Evolutionary conservation across 2,329 filamentous ascomycete species (phyloP).

Genomic region (Pseudocercospora crystallina): DNA sequence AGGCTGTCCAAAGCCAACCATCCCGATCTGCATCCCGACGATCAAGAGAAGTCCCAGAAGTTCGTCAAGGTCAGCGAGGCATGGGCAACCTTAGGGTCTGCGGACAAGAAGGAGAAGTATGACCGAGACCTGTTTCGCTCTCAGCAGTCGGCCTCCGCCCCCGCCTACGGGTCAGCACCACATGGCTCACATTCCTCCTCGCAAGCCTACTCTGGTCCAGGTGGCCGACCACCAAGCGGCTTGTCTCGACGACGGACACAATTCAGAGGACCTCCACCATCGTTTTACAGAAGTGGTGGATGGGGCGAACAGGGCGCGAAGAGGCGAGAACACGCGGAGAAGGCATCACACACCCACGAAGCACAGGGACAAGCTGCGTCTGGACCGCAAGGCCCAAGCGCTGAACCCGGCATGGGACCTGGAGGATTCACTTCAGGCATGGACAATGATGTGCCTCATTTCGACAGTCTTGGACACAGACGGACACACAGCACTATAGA

Average conservation of each 20-base stretch:
- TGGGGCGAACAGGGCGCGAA: slow-evolving; percentile 68
- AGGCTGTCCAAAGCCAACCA: slow-evolving; percentile 86
- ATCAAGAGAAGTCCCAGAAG: slow-evolving; percentile 69
- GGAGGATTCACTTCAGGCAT: slow-evolving; percentile 60
- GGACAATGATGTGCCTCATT: slow-evolving; percentile 67
- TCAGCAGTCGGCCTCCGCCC: slow-evolving; percentile 33
- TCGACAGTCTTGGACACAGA: slow-evolving; percentile 71
- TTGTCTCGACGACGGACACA: slow-evolving; percentile 72
- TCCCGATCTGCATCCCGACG: slow-evolving; percentile 81
- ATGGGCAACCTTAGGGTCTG: slow-evolving; percentile 44
- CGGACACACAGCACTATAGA: slow-evolving; percentile 66
- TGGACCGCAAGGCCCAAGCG: slow-evolving; percentile 10
- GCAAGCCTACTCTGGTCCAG: slow-evolving; percentile 52
- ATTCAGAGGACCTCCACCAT: slow-evolving; percentile 84
- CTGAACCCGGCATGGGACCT: slow-evolving; percentile 28
- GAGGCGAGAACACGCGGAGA: slow-evolving; percentile 47
- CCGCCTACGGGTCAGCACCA: slow-evolving; percentile 48
- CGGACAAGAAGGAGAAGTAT: slow-evolving; percentile 74
- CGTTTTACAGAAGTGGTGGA: slow-evolving; percentile 79
- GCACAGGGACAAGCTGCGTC: slow-evolving; percentile 24
- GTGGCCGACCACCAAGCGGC: slow-evolving; percentile 76
- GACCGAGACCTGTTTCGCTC: slow-evolving; percentile 65
- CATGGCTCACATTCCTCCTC: slow-evolving; percentile 56
- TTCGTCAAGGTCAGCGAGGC: slow-evolving; percentile 53
- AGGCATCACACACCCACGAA: slow-evolving; percentile 32